Base-by-base conservation (phyloP, 2,329 filamentous ascomycete genomes). In the Fusarium sp. region DNA sequence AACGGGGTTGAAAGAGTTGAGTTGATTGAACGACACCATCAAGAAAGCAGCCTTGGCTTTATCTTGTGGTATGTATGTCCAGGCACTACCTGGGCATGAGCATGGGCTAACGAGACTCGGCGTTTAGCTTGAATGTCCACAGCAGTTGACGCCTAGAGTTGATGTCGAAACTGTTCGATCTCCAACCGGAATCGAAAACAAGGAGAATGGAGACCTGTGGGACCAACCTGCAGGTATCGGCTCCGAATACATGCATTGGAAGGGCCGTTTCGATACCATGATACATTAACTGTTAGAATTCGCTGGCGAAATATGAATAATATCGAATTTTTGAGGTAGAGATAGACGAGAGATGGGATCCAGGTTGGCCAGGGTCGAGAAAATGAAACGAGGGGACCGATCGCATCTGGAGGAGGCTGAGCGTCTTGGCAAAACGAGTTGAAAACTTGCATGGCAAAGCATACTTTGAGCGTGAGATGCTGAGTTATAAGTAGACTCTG, bases 401-500 rank as follows among this genome's bases (percentile, higher is more conserved):
- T 20, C 33, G 13, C 16, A 23, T 31, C 12, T n/a, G 18, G 28
- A n/a, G 46, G 29, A 60, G 35, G 28, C 31, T 37, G 50, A 20
- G 13, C 20, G n/a, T 31, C 11, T 38, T 53, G 44, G 28, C 18
- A 18, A 58, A 37, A 18, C 29, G 20, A 57, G n/a, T 37, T 33
- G n/a, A 26, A 37, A 46, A 23, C 29, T 41, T 48, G 42, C 12
- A 23, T 28, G 29, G 29, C 20, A 33, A 47, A 24, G 31, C 21
- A 24, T 37, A 24, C 21, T 57, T 21, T 41, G 20, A 29, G 43
- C 16, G 53, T 60, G 35, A 65, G 39, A 65, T 47, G 41, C 28
- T 39, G 24, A 24, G 61, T 38, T 65, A 60, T 66, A 65, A 57
- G 57, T 60, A 43, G 44, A 46, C n/a, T n/a, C n/a, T n/a, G n/a